These are phyloP conservation scores for Cucurbita argyrosperma DNA, from an alignment of 306 rosid species.

Conservation along the genomic window DNA sequence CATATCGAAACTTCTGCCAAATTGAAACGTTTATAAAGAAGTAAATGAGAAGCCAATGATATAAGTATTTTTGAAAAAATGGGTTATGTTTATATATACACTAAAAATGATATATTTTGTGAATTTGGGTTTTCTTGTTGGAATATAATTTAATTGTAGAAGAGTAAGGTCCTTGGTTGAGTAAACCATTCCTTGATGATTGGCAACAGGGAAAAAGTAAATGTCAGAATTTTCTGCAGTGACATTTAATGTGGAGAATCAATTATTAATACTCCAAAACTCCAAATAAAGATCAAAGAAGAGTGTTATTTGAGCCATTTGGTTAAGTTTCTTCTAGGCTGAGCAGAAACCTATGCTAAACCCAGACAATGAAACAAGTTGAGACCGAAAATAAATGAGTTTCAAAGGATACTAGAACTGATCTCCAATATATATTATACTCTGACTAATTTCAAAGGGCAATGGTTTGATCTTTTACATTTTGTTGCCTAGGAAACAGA, in stretches of 20 bases:
- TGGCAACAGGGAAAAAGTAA: background rate
- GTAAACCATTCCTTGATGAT: background rate
- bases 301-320: background rate
- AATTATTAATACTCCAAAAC: background rate
- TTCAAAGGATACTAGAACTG: background rate
- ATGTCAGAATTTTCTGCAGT: background rate
- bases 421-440: background rate
- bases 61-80: too few species aligned
- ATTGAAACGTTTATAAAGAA: too few species aligned
- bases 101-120: too few species aligned
- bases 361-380: too few species aligned
- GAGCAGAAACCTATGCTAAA: background rate
- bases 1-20: too few species aligned
- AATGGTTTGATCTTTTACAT: background rate
- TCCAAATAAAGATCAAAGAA: background rate
- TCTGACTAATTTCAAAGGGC: background rate
- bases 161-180: background rate
- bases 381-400: too few species aligned
- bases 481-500: background rate
- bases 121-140: too few species aligned
- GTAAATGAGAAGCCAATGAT: too few species aligned
- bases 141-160: too few species aligned
- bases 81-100: too few species aligned
- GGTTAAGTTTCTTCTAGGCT: background rate
- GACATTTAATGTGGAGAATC: background rate